phyloP scores from a whole-genome alignment of 345 rosid genomes.

The Brassica nigra region DNA sequence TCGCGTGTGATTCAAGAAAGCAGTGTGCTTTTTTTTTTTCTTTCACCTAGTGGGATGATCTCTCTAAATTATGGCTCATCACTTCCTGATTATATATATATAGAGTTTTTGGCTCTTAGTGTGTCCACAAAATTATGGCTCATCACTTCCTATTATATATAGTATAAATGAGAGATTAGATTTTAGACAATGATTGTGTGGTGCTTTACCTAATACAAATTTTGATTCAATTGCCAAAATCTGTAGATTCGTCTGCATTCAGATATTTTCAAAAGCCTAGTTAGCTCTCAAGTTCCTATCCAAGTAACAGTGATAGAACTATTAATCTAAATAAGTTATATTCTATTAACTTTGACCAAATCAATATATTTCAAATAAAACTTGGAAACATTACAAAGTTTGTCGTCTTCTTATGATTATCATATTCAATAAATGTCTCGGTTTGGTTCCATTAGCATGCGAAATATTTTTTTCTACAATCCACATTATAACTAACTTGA shows the following conservation, averaged over 20 bases:
- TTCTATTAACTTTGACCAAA: neutral
- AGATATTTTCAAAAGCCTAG: neutral
- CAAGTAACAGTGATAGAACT: neutral
- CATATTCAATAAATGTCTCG: neutral
- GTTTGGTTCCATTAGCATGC: neutral
- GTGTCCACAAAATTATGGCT: constrained; percentile 24
- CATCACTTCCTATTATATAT: constrained; percentile 5
- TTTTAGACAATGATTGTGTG: neutral
- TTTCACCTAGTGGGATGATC: neutral
- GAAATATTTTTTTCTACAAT: neutral
- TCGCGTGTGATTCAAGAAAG: constrained; percentile 26
- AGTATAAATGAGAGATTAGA: no score
- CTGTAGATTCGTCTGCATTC: neutral
- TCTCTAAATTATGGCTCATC: constrained; percentile 22
- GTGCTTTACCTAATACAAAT: neutral
- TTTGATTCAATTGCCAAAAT: neutral
- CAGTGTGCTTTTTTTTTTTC: neutral
- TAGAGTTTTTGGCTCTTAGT: neutral
- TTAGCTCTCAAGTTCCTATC: neutral
- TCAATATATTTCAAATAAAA: neutral
- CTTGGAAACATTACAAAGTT: neutral
- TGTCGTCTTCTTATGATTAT: neutral
- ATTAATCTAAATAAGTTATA: no score
- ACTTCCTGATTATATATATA: neutral
- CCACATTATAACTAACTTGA: neutral